Evolutionary conservation across 306 rosid genomes (phyloP).

Genomic region (Crotalaria pallida): DNA sequence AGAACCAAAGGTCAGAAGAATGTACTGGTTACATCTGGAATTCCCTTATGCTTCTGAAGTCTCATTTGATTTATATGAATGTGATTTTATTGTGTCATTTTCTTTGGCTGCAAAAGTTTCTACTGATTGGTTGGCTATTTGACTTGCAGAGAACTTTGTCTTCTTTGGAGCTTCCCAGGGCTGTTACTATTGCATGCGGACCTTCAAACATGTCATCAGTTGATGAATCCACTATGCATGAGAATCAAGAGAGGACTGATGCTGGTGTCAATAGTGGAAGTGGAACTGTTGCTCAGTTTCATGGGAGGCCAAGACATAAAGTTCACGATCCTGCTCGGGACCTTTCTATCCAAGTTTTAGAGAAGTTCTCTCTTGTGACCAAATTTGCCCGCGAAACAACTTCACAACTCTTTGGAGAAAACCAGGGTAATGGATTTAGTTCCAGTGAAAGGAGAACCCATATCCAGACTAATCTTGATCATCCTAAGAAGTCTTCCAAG

Average conservation of each 20-base stretch:
- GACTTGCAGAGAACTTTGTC: constrained; percentile 78
- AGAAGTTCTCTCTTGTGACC: constrained; percentile 95
- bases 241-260: constrained; percentile 42
- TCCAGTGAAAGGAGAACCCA: constrained; percentile 45
- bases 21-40: background rate
- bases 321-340: constrained; percentile 83
- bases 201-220: constrained; percentile 39
- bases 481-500: constrained; percentile 39
- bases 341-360: constrained; percentile 87
- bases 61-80: background rate
- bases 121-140: constrained; percentile 21
- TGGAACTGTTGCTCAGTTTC: constrained; percentile 41
- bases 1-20: constrained; percentile 8
- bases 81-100: background rate
- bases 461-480: constrained; percentile 38
- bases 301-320: constrained; percentile 58
- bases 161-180: constrained; percentile 90
- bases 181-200: constrained; percentile 58
- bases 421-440: constrained; percentile 63
- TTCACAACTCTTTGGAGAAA: constrained; percentile 86
- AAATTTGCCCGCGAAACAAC: constrained; percentile 98
- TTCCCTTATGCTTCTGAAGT: constrained; percentile 12
- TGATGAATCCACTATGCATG: constrained; percentile 47
- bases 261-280: constrained; percentile 41
- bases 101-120: constrained; percentile 19